These are phyloP conservation scores for Fraxinus sp. DNA, from an alignment of 305 asterid species.

Conservation along the genomic window DNA sequence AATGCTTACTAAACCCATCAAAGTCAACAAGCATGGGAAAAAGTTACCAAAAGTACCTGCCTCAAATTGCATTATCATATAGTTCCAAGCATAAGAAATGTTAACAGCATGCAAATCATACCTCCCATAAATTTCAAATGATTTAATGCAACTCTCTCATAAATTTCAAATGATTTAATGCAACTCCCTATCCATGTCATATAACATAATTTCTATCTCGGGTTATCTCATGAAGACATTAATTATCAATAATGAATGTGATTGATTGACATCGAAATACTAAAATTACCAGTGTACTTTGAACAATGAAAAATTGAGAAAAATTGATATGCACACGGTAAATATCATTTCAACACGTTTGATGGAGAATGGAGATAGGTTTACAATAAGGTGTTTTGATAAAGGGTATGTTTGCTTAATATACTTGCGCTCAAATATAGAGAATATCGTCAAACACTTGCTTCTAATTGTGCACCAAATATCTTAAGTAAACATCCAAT, in stretches of 20 bases:
- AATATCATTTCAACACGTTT: slow-evolving; percentile 1
- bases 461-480: slow-evolving; percentile 12
- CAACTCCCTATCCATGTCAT: slow-evolving; percentile 2
- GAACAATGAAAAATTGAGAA: slow-evolving; percentile 7
- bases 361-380: not conserved
- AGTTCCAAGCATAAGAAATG: slow-evolving; percentile 2
- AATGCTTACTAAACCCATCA: slow-evolving; percentile 1
- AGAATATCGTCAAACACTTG: slow-evolving; percentile 6
- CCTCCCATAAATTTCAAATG: not conserved
- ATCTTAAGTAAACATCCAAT: not conserved
- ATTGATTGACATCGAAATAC: not conserved
- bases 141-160: not conserved
- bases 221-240: not conserved
- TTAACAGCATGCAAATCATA: not conserved
- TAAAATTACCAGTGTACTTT: not conserved
- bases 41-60: slow-evolving; percentile 2
- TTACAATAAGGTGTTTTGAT: not conserved
- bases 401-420: not conserved
- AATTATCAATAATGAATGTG: not conserved
- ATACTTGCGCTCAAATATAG: not conserved
- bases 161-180: not conserved
- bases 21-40: slow-evolving; percentile 1
- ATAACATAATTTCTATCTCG: not conserved
- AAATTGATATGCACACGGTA: not conserved
- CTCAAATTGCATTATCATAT: not conserved